phyloP scores from a whole-genome alignment of 108 stramenopile genomes.

The Conticribra weissflogii region DNA sequence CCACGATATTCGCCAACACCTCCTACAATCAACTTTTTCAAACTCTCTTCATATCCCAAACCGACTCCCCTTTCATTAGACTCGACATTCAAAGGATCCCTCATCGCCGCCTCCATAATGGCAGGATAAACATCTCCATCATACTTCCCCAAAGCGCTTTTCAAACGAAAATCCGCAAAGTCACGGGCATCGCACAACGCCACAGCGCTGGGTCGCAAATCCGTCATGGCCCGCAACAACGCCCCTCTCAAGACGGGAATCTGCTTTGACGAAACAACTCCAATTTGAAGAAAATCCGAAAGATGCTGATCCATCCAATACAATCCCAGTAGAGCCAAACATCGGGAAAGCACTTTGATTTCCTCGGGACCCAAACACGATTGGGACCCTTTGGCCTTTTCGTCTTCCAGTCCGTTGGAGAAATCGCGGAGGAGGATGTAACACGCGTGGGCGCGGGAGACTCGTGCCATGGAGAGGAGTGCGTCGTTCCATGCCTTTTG shows the following conservation, averaged over 20 bases:
- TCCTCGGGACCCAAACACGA: conserved; percentile 56
- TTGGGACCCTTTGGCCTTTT: conserved; percentile 39
- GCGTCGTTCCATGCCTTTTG: conserved; percentile 87
- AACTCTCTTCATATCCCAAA: conserved; percentile 73
- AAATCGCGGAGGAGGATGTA: conserved; percentile 80
- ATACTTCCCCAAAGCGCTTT: conserved; percentile 83
- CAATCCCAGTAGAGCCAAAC: conserved; percentile 78
- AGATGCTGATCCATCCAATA: conserved; percentile 88
- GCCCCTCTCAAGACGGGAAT: conserved; percentile 56
- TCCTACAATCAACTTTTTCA: conserved; percentile 75
- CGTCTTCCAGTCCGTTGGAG: conserved; percentile 60
- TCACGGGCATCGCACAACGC: conserved; percentile 90
- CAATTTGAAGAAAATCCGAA: conserved; percentile 87
- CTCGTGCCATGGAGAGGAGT: conserved; percentile 74
- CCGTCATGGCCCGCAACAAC: conserved; percentile 56
- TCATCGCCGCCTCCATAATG: conserved; percentile 79
- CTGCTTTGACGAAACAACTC: conserved; percentile 59
- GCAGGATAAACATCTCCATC: conserved; percentile 93
- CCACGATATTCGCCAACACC: conserved; percentile 76
- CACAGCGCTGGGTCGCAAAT: conserved; percentile 80
- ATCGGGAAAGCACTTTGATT: conserved; percentile 57
- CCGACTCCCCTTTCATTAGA: conserved; percentile 56
- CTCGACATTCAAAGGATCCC: conserved; percentile 76
- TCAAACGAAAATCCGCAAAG: conserved; percentile 87
- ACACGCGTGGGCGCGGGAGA: conserved; percentile 77